Percentiles rank a stretch among this genome's conserved stretches.
Conservation (phyloP, 78 protist genomes). For the Isochrysis galbana region DNA sequence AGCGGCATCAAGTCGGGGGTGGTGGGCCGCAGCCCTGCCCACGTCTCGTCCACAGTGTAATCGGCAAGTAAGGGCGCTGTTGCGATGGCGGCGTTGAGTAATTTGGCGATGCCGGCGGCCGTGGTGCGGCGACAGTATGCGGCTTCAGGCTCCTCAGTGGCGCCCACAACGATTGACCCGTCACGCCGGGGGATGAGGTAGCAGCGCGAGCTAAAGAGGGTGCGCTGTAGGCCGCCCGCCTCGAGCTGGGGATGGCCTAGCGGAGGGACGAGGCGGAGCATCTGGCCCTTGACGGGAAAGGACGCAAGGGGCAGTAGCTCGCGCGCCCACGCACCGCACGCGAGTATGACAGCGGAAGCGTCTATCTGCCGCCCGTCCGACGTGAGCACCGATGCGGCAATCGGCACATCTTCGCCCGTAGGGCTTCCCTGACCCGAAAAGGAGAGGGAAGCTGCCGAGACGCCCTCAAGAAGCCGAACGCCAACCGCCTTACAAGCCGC, state of each 20-base stretch:
- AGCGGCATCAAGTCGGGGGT: not conserved
- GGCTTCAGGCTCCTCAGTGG: not conserved
- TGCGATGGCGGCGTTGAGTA: not conserved
- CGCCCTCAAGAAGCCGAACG: not conserved
- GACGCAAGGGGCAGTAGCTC: not conserved
- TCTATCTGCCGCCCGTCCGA: not conserved
- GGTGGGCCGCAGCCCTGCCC: conserved; percentile 18
- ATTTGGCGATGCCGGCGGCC: not conserved
- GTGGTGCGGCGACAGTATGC: not conserved
- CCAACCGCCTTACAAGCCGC: not conserved
- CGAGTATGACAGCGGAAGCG: not conserved
- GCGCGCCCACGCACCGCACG: not conserved
- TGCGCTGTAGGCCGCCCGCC: not conserved
- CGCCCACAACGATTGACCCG: not conserved
- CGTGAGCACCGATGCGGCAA: not conserved
- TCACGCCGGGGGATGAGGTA: conserved; percentile 1
- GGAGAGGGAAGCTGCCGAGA: not conserved
- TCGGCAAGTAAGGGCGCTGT: not conserved
- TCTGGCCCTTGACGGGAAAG: not conserved
- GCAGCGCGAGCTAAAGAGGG: not conserved
- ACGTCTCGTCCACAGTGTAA: not conserved
- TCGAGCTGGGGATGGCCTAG: not conserved
- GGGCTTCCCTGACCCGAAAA: not conserved
- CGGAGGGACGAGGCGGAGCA: not conserved
- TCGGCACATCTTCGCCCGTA: not conserved